These are phyloP conservation scores for Cucumis melo DNA, from an alignment of 306 rosid species.

Conservation along the genomic window DNA sequence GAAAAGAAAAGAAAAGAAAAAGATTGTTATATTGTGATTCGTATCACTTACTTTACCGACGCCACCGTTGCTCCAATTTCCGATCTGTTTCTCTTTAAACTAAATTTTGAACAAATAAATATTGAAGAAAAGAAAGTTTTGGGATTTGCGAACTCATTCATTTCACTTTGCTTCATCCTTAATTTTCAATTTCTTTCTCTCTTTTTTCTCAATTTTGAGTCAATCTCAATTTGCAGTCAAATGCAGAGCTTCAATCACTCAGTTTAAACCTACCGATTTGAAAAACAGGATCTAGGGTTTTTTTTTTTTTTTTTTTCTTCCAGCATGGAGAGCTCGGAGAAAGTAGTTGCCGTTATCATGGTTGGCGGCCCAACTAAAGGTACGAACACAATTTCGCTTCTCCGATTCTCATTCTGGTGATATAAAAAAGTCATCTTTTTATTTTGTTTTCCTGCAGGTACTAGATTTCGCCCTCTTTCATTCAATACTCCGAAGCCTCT, in stretches of 20 bases:
- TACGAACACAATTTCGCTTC: conserved; percentile 17
- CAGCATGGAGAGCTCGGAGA: conserved; percentile 62
- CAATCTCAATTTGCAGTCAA: neutral
- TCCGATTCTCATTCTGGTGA: neutral
- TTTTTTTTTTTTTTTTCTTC: no score
- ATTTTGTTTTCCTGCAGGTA: conserved; percentile 40
- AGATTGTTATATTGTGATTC: no score
- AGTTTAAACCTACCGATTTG: neutral
- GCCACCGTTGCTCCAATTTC: neutral
- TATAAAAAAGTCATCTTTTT: neutral
- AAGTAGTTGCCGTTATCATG: conserved; percentile 95
- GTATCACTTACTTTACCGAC: no score
- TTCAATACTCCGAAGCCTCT: conserved; percentile 92
- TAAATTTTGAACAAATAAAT: neutral
- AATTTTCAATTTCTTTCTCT: neutral
- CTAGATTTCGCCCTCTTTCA: conserved; percentile 97
- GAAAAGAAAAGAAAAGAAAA: no score
- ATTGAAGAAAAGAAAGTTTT: neutral
- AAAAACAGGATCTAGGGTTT: neutral
- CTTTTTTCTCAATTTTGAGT: neutral
- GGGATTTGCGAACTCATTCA: neutral
- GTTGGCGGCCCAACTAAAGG: conserved; percentile 99
- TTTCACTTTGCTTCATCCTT: neutral
- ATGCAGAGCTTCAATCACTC: neutral
- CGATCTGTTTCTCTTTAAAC: neutral